phyloP scores from a whole-genome alignment of 2,329 filamentous ascomycete species.

The Sordariomycetes sp. region DNA sequence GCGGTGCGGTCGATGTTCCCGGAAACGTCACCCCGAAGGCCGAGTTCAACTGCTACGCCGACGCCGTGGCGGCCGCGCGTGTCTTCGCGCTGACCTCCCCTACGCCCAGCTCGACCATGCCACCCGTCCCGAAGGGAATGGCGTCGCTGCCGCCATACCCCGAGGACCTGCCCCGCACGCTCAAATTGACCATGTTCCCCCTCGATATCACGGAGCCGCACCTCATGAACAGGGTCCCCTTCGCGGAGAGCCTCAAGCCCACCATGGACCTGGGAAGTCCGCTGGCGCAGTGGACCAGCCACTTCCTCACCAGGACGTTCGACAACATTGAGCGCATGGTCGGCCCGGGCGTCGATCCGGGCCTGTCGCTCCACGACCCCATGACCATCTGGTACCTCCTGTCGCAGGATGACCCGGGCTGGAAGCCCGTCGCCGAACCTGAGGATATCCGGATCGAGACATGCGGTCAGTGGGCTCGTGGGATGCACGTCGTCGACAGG shows the following conservation, averaged over 20 bases:
- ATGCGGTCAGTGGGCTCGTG: constrained; percentile 83
- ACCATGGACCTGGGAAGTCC: constrained; percentile 52
- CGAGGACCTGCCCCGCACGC: constrained; percentile 40
- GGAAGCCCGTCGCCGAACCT: constrained; percentile 40
- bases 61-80: constrained; percentile 63
- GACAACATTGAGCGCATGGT: constrained; percentile 52
- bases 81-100: constrained; percentile 67
- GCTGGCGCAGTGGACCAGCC: constrained; percentile 58
- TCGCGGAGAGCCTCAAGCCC: constrained; percentile 39
- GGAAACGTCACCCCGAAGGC: constrained; percentile 80
- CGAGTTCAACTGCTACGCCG: constrained; percentile 94
- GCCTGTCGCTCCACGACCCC: constrained; percentile 63
- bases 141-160: constrained; percentile 49
- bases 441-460: constrained; percentile 89
- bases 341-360: constrained; percentile 41
- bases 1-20: constrained; percentile 63
- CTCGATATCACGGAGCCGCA: constrained; percentile 67
- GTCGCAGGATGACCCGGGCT: constrained; percentile 41
- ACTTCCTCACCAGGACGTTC: constrained; percentile 61
- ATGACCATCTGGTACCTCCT: constrained; percentile 69
- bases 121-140: constrained; percentile 42
- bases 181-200: constrained; percentile 60
- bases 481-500: constrained; percentile 77
- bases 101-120: constrained; percentile 67
- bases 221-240: constrained; percentile 46